These are phyloP conservation scores for Olyra latifolia DNA, from an alignment of 176 grass and related monocot species.

Conservation along the genomic window DNA sequence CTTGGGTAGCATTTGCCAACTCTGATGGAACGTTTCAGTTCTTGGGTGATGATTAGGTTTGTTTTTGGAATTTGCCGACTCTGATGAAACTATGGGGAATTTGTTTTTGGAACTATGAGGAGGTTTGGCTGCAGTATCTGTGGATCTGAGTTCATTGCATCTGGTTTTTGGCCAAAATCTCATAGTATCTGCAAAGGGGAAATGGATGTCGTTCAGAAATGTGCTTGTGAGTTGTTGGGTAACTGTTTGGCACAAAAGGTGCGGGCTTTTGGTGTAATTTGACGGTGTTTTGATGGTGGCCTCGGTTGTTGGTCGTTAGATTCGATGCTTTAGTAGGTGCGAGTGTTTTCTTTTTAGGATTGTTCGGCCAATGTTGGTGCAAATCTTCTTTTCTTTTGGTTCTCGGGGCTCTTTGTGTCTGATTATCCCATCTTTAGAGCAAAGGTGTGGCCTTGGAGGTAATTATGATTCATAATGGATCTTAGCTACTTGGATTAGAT, in stretches of 20 bases:
- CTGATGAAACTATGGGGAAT: no score
- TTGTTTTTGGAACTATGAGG: neutral
- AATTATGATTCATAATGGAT: neutral
- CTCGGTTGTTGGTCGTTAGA: conserved; percentile 9
- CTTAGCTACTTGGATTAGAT: neutral
- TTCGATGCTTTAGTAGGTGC: conserved; percentile 17
- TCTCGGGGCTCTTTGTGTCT: neutral
- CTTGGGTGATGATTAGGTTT: neutral
- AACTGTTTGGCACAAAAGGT: conserved; percentile 24
- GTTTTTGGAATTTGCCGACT: no score
- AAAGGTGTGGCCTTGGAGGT: neutral
- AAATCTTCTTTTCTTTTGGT: neutral
- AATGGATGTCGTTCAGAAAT: neutral
- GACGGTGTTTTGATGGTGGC: neutral
- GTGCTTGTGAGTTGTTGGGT: neutral
- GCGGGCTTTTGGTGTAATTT: neutral
- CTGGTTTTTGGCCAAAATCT: neutral
- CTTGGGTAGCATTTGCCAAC: neutral
- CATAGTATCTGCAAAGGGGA: neutral
- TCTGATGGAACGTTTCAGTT: neutral
- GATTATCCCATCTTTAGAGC: conserved; percentile 9
- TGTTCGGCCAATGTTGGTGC: neutral
- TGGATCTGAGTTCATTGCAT: conserved; percentile 9
- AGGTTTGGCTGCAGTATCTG: neutral
- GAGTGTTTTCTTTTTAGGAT: conserved; percentile 20